phyloP scores from a whole-genome alignment of 305 asterid species.

The Withania somnifera region DNA sequence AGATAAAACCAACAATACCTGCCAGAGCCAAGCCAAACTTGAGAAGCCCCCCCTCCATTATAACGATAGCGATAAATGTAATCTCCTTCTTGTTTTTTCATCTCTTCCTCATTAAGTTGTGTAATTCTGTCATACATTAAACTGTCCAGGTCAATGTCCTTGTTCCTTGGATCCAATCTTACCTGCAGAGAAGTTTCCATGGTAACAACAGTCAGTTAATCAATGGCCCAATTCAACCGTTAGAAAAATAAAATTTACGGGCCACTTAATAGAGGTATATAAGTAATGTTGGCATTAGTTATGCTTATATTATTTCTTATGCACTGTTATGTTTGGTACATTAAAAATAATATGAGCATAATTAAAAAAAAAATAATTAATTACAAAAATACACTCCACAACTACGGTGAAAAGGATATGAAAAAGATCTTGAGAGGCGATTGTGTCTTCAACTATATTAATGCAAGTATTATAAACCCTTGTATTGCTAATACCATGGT shows the following conservation, averaged over 20 bases:
- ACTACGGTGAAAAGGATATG: no score
- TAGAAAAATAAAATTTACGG: not conserved
- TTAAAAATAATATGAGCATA: no score
- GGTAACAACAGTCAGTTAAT: not conserved
- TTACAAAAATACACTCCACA: no score
- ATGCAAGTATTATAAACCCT: no score
- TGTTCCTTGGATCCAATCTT: conserved; percentile 89
- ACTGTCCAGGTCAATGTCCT: conserved; percentile 74
- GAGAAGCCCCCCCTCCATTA: conserved; percentile 98
- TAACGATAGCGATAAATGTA: conserved; percentile 87
- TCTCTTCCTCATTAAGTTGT: conserved; percentile 64
- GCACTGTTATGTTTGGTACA: no score
- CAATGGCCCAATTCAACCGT: not conserved
- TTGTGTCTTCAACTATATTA: no score
- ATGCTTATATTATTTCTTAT: no score
- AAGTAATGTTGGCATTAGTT: no score
- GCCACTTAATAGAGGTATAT: no score
- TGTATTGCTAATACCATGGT: no score
- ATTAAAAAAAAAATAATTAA: no score
- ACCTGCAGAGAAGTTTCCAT: conserved; percentile 33
- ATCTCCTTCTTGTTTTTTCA: conserved; percentile 89
- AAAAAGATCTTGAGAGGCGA: no score
- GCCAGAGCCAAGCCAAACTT: conserved; percentile 99
- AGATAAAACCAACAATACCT: conserved; percentile 40
- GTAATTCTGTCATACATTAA: conserved; percentile 61